phyloP scores from a whole-genome alignment of 129 eudicot species.

The Apium graveolens region DNA sequence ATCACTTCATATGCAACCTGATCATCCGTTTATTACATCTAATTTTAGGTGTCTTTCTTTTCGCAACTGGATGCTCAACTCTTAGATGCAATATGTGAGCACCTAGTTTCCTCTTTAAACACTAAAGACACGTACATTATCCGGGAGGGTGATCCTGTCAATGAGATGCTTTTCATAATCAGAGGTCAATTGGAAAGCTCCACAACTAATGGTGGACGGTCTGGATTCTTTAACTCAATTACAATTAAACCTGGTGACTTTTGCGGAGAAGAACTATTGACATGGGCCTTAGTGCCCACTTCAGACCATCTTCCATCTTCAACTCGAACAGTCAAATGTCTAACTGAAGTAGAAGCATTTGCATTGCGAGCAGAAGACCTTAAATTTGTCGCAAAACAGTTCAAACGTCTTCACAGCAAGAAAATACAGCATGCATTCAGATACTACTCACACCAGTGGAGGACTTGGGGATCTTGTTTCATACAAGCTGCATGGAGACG shows the following conservation, averaged over 20 bases:
- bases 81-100: conserved; percentile 59
- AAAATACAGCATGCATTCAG: conserved; percentile 69
- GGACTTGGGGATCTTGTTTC: conserved; percentile 65
- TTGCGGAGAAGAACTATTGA: conserved; percentile 66
- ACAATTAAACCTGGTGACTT: conserved; percentile 57
- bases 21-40: neutral
- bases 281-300: conserved; percentile 60
- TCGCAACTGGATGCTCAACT: conserved; percentile 67
- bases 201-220: conserved; percentile 56
- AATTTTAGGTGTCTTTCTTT: conserved; percentile 50
- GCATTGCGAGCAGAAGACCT: conserved; percentile 75
- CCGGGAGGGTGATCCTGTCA: conserved; percentile 65
- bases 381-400: conserved; percentile 60
- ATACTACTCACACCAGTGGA: conserved; percentile 69
- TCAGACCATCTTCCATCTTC: conserved; percentile 63
- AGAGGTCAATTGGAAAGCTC: conserved; percentile 67
- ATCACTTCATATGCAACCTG: neutral
- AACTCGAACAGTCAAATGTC: conserved; percentile 55
- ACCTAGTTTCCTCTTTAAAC: conserved; percentile 44
- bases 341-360: conserved; percentile 77
- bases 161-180: conserved; percentile 57
- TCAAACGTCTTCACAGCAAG: conserved; percentile 73
- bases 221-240: conserved; percentile 56
- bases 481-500: conserved; percentile 66
- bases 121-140: conserved; percentile 51